A percentile compares a stretch with the other conserved stretches of the same genome.
Conservation (phyloP, 2,329 filamentous ascomycete genomes). For the Colletotrichum lentis region DNA sequence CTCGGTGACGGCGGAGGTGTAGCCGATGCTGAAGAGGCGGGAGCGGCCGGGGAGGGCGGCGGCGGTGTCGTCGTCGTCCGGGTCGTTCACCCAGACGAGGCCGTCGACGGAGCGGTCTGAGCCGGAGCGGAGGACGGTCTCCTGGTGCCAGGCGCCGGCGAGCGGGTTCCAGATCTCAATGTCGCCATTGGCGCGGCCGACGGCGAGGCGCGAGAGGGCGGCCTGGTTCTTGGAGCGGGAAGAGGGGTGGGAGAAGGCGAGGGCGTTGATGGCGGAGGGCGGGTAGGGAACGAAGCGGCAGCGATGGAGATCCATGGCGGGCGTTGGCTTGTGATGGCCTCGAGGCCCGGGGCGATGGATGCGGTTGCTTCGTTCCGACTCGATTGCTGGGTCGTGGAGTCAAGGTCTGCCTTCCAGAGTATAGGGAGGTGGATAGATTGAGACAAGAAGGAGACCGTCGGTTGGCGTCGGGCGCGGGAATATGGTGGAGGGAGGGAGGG, state of each 20-base stretch:
- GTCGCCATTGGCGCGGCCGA: conserved; percentile 92
- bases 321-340: conserved; percentile 22
- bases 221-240: conserved; percentile 57
- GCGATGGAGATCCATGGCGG: conserved; percentile 90
- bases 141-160: conserved; percentile 85
- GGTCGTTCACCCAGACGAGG: conserved; percentile 88
- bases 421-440: neutral
- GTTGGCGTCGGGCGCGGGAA: neutral
- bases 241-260: conserved; percentile 86
- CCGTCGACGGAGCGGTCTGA: conserved; percentile 89
- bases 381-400: conserved; percentile 33
- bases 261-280: conserved; percentile 88
- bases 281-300: conserved; percentile 95
- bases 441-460: neutral
- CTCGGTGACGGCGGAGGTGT: conserved; percentile 90
- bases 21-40: conserved; percentile 94
- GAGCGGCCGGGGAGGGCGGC: conserved; percentile 55
- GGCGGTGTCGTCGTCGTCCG: conserved; percentile 71
- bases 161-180: conserved; percentile 98
- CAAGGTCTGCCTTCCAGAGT: neutral
- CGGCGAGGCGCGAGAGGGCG: conserved; percentile 76
- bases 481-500: conserved; percentile 6
- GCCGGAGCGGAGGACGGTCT: conserved; percentile 83
- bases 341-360: conserved; percentile 11
- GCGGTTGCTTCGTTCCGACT: conserved; percentile 13